Evolutionary conservation across 495 filamentous ascomycete species (phyloP).

Genomic region (Talaromyces liani): DNA sequence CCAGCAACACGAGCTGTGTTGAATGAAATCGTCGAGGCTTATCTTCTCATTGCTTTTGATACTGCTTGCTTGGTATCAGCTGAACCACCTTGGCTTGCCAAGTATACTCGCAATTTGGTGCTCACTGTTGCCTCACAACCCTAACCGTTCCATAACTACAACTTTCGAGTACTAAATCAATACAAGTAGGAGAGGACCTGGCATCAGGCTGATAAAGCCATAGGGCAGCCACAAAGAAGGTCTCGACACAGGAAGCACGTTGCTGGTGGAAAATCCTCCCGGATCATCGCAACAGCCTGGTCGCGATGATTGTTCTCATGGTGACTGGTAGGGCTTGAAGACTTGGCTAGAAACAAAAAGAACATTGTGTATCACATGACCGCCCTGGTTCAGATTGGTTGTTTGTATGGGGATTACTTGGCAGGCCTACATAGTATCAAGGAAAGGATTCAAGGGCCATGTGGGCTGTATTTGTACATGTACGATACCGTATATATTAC

Average conservation of each 20-base stretch:
- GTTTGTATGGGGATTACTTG: background rate
- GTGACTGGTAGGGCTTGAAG: background rate
- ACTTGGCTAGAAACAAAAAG: background rate
- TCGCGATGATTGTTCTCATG: background rate
- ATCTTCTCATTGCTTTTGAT: background rate
- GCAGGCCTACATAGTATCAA: background rate
- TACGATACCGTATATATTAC: background rate
- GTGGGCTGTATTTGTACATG: background rate
- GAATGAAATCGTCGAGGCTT: background rate
- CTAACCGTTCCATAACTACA: background rate
- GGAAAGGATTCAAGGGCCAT: background rate
- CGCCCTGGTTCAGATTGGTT: background rate
- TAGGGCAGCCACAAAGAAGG: background rate
- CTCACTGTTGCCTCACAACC: background rate
- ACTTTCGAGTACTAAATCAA: no score
- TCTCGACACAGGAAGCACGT: background rate
- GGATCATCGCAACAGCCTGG: background rate
- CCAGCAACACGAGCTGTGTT: background rate
- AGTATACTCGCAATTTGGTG: background rate
- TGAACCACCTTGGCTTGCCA: background rate
- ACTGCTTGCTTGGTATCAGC: background rate
- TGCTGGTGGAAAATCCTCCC: no score
- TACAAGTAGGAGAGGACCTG: no score
- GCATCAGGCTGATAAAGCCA: background rate
- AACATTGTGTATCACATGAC: conserved; percentile 1